Evolutionary conservation across 2,329 filamentous ascomycete genomes (phyloP).

Genomic region (Nemania abortiva): DNA sequence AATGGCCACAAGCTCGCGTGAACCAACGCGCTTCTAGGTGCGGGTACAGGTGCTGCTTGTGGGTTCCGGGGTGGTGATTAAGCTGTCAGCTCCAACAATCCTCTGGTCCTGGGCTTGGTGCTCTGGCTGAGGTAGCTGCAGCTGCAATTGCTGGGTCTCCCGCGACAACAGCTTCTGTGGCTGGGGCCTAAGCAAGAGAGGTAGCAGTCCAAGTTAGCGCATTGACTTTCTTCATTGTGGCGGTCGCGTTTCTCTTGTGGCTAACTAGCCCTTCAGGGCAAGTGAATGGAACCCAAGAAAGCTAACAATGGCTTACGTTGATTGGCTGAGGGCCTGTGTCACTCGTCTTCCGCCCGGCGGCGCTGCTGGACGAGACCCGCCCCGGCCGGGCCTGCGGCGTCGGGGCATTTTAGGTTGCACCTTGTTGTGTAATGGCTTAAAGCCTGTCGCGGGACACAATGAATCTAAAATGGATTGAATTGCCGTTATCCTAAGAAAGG

Average conservation of each 20-base stretch:
- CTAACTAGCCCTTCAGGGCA: neutral
- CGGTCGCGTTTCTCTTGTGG: neutral
- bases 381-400: conserved; percentile 8
- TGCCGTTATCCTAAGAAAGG: neutral
- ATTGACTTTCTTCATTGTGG: conserved; percentile 17
- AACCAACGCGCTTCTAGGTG: conserved; percentile 40
- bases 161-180: conserved; percentile 19
- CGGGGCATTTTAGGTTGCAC: conserved; percentile 8
- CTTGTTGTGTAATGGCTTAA: neutral
- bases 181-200: conserved; percentile 13
- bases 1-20: conserved; percentile 42
- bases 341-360: neutral
- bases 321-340: conserved; percentile 23
- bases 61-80: conserved; percentile 18
- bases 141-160: conserved; percentile 2
- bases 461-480: neutral
- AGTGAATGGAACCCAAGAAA: neutral
- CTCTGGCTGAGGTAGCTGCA: neutral
- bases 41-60: conserved; percentile 30
- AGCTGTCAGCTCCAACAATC: conserved; percentile 11
- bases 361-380: conserved; percentile 17
- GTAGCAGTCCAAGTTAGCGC: neutral
- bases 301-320: conserved; percentile 26
- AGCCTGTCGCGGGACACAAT: neutral
- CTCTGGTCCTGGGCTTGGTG: neutral